A percentile compares a stretch with the other conserved stretches of the same genome.
Conservation (phyloP, 371 early-diverging fungal genomes). For the Encephalitozoon cuniculi region DNA sequence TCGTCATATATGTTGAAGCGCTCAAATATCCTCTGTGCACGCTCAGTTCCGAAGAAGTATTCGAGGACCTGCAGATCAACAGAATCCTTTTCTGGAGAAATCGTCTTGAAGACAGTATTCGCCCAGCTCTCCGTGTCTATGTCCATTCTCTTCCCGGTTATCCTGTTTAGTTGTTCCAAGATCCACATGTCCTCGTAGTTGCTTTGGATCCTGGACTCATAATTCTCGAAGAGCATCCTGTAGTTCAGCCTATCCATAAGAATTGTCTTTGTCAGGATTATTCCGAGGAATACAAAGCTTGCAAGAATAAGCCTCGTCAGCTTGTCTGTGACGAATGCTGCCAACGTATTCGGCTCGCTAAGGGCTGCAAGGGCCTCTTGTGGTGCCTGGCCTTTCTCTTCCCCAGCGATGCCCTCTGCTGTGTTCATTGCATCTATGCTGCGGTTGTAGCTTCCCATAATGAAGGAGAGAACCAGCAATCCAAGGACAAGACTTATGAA, state of each 20-base stretch:
- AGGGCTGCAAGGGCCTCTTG: background rate
- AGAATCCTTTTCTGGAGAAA: background rate
- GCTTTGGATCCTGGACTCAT: conserved; percentile 24
- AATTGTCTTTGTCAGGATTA: conserved; percentile 32
- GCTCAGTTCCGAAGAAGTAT: conserved; percentile 19
- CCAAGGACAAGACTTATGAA: background rate
- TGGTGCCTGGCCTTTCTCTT: background rate
- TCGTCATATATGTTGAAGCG: conserved; percentile 6
- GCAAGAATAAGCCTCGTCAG: conserved; percentile 12
- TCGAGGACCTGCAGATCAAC: conserved; percentile 1
- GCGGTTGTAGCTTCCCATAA: background rate
- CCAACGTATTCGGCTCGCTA: background rate
- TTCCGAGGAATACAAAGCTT: background rate
- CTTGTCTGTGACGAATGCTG: background rate
- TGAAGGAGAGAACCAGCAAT: background rate
- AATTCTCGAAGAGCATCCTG: conserved; percentile 38
- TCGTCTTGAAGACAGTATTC: conserved; percentile 9
- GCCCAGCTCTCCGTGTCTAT: conserved; percentile 12
- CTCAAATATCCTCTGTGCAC: conserved; percentile 24
- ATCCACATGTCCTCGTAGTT: conserved; percentile 35
- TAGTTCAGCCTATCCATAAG: conserved; percentile 19
- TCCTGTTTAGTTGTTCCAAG: conserved; percentile 20
- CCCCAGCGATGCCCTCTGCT: background rate
- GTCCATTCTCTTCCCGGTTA: conserved; percentile 5
- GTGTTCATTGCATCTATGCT: background rate